These are phyloP conservation scores for Bolboschoenus planiculmis DNA, from an alignment of 176 grass and related monocot genomes.

Conservation along the genomic window DNA sequence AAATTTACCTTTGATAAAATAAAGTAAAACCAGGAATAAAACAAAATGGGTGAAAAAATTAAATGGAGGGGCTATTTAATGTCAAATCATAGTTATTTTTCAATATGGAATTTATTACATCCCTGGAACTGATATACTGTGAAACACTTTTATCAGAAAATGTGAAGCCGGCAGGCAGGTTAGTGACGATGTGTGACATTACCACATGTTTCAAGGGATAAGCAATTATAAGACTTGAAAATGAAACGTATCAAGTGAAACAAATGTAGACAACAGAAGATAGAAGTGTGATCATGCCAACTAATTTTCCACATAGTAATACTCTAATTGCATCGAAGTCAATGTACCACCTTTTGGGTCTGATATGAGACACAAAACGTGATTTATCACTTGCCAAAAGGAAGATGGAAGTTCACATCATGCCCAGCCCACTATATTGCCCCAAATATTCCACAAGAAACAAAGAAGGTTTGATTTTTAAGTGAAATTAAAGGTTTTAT, in stretches of 20 bases:
- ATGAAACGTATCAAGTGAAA: slow-evolving; percentile 7
- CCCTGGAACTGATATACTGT: background rate
- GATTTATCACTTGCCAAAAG: slow-evolving; percentile 13
- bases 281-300: slow-evolving; percentile 3
- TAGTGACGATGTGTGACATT: slow-evolving; percentile 14
- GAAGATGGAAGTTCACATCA: slow-evolving; percentile 25
- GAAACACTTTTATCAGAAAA: background rate
- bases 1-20: background rate
- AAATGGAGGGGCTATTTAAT: background rate
- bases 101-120: background rate
- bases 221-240: slow-evolving; percentile 23
- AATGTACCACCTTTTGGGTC: slow-evolving; percentile 1
- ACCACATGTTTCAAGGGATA: slow-evolving; percentile 21
- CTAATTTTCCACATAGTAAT: slow-evolving; percentile 21
- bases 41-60: background rate
- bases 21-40: background rate
- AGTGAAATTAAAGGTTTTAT: background rate
- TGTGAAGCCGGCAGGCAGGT: background rate
- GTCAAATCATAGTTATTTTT: background rate
- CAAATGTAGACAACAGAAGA: slow-evolving; percentile 1
- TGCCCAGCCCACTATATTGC: slow-evolving; percentile 8
- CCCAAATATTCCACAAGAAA: background rate
- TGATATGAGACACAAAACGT: slow-evolving; percentile 10
- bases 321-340: background rate
- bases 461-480: background rate